Percentiles rank a stretch among this genome's conserved stretches.
These are phyloP conservation scores for Nothopassalora personata DNA, from an alignment of 2,329 filamentous ascomycete genomes.

Conservation along the genomic window DNA sequence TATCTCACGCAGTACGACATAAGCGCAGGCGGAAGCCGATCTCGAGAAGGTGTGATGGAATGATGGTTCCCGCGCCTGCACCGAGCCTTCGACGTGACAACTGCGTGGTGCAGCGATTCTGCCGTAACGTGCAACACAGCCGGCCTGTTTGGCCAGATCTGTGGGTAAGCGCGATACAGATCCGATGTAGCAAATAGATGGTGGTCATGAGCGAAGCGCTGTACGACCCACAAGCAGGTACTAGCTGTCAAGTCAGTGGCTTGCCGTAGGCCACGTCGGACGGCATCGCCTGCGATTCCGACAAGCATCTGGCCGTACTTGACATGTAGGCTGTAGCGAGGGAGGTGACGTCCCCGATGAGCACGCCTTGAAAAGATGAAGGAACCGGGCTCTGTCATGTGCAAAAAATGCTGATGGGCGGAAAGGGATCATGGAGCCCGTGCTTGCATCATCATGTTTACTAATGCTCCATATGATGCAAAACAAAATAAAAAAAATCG, in stretches of 20 bases:
- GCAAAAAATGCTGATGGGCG: too few species aligned
- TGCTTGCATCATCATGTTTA: not conserved
- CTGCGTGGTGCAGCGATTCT: conserved; percentile 8
- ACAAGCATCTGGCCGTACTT: too few species aligned
- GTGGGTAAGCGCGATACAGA: conserved; percentile 4
- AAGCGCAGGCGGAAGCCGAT: not conserved
- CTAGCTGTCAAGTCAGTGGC: conserved; percentile 13
- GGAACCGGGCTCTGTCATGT: not conserved
- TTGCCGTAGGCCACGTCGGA: conserved; percentile 2
- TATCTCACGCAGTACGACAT: not conserved
- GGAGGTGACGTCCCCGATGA: not conserved
- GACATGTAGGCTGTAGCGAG: too few species aligned
- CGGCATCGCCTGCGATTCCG: not conserved
- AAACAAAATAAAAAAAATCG: not conserved
- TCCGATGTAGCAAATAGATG: conserved; percentile 9
- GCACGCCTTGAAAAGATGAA: not conserved
- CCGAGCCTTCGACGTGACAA: conserved; percentile 16
- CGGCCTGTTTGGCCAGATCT: not conserved
- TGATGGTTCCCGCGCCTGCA: conserved; percentile 6
- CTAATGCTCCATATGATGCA: not conserved
- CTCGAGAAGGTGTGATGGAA: not conserved
- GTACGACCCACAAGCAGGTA: conserved; percentile 10
- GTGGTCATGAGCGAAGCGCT: not conserved
- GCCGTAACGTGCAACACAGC: not conserved
- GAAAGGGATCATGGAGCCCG: too few species aligned